Conservation (phyloP, 345 rosid species). For the Leavenworthia alabamica region DNA sequence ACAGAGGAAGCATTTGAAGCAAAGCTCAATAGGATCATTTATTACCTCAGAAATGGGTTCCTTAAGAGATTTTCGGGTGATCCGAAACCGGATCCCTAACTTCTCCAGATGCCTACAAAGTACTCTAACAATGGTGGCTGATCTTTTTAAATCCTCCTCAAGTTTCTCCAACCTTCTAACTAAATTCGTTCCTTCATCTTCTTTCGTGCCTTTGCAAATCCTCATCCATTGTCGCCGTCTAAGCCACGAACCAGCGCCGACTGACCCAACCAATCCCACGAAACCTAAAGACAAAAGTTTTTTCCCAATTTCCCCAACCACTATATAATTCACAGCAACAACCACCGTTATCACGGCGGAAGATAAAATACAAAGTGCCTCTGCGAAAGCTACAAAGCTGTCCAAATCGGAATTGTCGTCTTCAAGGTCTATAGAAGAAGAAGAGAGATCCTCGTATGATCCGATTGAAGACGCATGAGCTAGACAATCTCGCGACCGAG, state of each 20-base stretch:
- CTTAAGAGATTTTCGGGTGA: conserved; percentile 65
- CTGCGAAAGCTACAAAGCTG: conserved; percentile 45
- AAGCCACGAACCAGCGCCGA: conserved; percentile 53
- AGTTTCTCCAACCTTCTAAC: conserved; percentile 66
- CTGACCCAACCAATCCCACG: conserved; percentile 47
- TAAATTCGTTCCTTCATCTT: conserved; percentile 41
- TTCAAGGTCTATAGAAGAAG: conserved; percentile 7
- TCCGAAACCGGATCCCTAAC: conserved; percentile 78
- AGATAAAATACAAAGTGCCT: conserved; percentile 51
- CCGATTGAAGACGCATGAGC: conserved; percentile 23
- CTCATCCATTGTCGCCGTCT: conserved; percentile 76
- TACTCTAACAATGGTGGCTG: conserved; percentile 51
- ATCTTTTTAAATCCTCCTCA: conserved; percentile 75
- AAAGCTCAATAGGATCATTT: neutral
- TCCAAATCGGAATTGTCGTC: conserved; percentile 30
- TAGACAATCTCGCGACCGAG: conserved; percentile 4
- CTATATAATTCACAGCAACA: conserved; percentile 42
- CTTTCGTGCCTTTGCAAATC: conserved; percentile 39
- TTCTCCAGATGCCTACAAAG: conserved; percentile 89
- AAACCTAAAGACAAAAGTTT: conserved; percentile 49
- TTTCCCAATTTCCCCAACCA: conserved; percentile 48
- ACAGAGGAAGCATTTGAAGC: neutral
- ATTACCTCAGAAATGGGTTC: conserved; percentile 76
- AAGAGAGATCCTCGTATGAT: conserved; percentile 28
- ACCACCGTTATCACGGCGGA: conserved; percentile 46